Evolutionary conservation across 768 basidiomycete genomes (phyloP), one percentile per base, ranked within the genome.

Genomic region (Kwoniella newhampshirensis): DNA sequence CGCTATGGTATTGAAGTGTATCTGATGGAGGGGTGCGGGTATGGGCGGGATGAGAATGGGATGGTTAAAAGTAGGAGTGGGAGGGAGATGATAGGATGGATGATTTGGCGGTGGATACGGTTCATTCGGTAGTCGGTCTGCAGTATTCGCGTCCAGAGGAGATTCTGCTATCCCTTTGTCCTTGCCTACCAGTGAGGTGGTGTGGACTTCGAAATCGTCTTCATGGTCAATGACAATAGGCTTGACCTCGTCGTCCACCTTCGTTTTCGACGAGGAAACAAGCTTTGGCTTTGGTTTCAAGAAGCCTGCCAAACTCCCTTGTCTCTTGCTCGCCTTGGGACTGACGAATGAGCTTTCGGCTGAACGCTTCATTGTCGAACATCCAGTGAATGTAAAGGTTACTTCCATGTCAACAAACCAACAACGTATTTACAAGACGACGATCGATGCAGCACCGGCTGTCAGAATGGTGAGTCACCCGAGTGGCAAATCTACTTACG

Each of bases 61-160:
- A 55, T 71, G 66, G 39, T 71, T 66, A 57, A 43, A 68, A 27
- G 59, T 25, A 12, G 56, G 44, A 17, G 35, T 44, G 13, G 73
- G 60, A 12, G 70, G 69, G 5, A 49, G 54, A 26, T 60, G 69
- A 43, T 71, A 71, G 2, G 66, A 64, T 6, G 66, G 66, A 30
- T 70, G 65, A 51, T 57, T 30, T 1, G 44, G n/a, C 3, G 68
- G 68, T 21, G 65, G 65, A 47, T 67, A 63, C 2, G 52, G 23
- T 25, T 4, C 28, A 23, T 6, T 42, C 13, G 36, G 28, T 9
- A 49, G 39, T 25, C 47, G 23, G 12, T 50, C 40, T 28, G 7
- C 13, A 6, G 13, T 6, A 6, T 32, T 32, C 7, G 13, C 13
- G 13, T 32, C 32, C 7, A 32, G 7, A 37, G 18, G 7, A 35